Conservation (phyloP, 441 rosid species). For the Euphorbia corollata region DNA sequence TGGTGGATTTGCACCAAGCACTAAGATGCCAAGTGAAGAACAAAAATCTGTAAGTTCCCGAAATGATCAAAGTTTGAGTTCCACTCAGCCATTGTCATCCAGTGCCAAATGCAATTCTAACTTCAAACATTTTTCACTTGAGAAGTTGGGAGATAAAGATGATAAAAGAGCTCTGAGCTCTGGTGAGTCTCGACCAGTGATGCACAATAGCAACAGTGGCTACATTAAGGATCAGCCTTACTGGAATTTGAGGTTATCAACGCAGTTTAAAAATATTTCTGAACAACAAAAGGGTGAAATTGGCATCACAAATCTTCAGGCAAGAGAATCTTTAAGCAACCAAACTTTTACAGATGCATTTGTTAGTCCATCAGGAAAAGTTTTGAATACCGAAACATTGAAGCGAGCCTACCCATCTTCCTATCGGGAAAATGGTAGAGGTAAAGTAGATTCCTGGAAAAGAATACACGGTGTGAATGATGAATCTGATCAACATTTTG, state of each 20-base stretch:
- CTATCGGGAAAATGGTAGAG: conserved; percentile 26
- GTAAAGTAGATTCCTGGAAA: conserved; percentile 18
- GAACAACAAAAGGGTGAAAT: conserved; percentile 26
- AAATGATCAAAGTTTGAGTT: conserved; percentile 24
- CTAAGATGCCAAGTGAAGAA: conserved; percentile 22
- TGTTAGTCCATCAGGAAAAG: background rate
- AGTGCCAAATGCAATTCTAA: conserved; percentile 26
- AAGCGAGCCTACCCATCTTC: conserved; percentile 30
- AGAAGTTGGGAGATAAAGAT: conserved; percentile 33
- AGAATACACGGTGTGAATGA: conserved; percentile 17
- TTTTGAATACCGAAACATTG: conserved; percentile 20
- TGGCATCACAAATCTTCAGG: conserved; percentile 22
- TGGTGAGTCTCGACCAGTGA: conserved; percentile 23
- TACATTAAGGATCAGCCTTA: conserved; percentile 24
- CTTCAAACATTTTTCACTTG: conserved; percentile 27
- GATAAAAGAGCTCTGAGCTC: conserved; percentile 31
- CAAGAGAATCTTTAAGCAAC: conserved; percentile 18
- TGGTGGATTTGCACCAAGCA: conserved; percentile 21
- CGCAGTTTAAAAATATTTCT: conserved; percentile 28
- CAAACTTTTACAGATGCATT: conserved; percentile 3
- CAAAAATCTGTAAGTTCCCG: conserved; percentile 17
- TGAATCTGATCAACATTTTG: conserved; percentile 18
- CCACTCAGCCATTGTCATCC: conserved; percentile 25
- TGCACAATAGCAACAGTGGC: conserved; percentile 18
- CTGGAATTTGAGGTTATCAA: conserved; percentile 29